phyloP scores from a whole-genome alignment of 306 rosid species.

The Prosopis cineraria region DNA sequence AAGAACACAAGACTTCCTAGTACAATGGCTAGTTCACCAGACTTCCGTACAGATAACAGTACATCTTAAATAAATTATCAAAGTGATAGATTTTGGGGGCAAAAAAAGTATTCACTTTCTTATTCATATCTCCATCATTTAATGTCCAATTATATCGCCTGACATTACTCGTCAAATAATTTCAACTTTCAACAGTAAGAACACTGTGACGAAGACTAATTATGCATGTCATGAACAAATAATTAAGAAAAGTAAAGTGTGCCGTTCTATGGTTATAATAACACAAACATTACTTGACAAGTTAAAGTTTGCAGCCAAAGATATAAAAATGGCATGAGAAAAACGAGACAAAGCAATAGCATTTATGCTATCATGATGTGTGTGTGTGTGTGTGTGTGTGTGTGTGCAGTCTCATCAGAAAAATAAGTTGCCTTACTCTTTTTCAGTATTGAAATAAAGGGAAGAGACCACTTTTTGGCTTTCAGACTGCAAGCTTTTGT shows the following conservation, averaged over 20 bases:
- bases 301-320: neutral
- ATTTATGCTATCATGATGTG: neutral
- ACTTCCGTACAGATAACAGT: neutral
- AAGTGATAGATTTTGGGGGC: neutral
- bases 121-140: conserved; percentile 1
- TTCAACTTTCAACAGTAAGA: conserved; percentile 16
- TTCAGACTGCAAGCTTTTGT: conserved; percentile 18
- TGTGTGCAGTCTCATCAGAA: neutral
- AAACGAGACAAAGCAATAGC: conserved; percentile 22
- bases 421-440: conserved; percentile 1
- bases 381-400: no score
- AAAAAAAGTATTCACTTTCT: neutral
- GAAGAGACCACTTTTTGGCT: neutral
- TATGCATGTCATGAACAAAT: conserved; percentile 18
- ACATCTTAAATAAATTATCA: neutral
- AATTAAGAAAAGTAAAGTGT: neutral
- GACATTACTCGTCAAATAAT: neutral
- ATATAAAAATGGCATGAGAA: neutral
- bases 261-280: neutral
- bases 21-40: neutral
- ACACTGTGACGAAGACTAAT: conserved; percentile 1
- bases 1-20: neutral
- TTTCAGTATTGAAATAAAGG: neutral
- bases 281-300: neutral
- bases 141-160: neutral